Evolutionary conservation across 345 rosid species (phyloP).

Genomic region (Trapa incisa): DNA sequence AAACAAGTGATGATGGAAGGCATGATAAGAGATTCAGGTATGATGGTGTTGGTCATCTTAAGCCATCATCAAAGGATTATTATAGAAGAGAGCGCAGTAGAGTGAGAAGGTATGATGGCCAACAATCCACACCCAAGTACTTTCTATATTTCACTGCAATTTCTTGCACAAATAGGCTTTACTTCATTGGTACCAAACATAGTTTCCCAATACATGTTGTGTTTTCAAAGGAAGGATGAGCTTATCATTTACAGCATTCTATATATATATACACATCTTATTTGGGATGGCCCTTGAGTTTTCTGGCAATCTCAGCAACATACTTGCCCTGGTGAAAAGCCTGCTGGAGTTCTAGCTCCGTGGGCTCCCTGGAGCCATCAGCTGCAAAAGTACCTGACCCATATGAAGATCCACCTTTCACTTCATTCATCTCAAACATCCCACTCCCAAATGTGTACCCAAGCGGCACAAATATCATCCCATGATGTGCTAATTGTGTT

Average conservation of each 20-base stretch:
- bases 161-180: no score
- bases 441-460: constrained; percentile 78
- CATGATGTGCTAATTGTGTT: constrained; percentile 82
- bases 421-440: constrained; percentile 86
- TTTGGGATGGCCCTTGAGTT: constrained; percentile 26
- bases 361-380: constrained; percentile 68
- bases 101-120: constrained; percentile 19
- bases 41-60: constrained; percentile 12
- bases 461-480: constrained; percentile 78
- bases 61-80: constrained; percentile 23
- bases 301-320: constrained; percentile 68
- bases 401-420: constrained; percentile 84
- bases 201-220: no score
- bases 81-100: constrained; percentile 22
- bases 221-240: background rate
- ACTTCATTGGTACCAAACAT: no score
- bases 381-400: constrained; percentile 94
- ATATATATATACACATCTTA: background rate
- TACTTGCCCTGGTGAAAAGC: constrained; percentile 82
- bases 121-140: constrained; percentile 14
- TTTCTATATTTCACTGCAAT: no score
- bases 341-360: constrained; percentile 66
- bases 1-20: background rate
- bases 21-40: background rate
- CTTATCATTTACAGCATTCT: background rate